Evolutionary conservation across 306 rosid genomes (phyloP), one percentile per base, ranked within the genome.

Genomic region (Dryas octopetala): DNA sequence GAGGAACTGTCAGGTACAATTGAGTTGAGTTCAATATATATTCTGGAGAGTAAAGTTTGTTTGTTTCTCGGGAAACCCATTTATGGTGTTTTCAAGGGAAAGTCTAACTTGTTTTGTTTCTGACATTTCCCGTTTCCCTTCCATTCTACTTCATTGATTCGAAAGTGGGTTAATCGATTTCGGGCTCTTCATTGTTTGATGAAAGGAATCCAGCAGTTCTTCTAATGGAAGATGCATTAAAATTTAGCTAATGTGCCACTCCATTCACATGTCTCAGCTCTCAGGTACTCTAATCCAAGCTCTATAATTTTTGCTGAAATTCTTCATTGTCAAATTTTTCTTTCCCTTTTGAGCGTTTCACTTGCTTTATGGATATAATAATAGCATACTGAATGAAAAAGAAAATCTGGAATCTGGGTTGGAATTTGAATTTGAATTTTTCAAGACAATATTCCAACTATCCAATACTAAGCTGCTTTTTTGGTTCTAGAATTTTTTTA

Each of bases 371-470:
- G 47, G 10, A 12, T 57, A 4, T 44, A 9, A 72, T 5, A 38
- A n/a, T 12, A 7, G 4, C 14, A 28, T 16, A 49, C 13, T 1
- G 28, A 51, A 64, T 5, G 44, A 16, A 52, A 28, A 79, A 58
- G 28, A 23, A 6, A 58, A 57, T 40, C 65, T 62, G 28, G 62
- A 11, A 70, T 70, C 65, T 70, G 68, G 55, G 76, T 77, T 77
- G 70, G n/a, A 41, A 43, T 61, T 50, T 43, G 72, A 71, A 70
- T 78, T 23, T 45, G 26, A 43, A 32, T 32, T 1, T 32, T 32
- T 32, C 38, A 32, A 32, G 2, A 32, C 2, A 32, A 32, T 32
- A 32, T 32, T 32, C 38, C 38, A 1, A 32, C 38, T 62, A 62
- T 77, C 32, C 71, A n/a, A 59, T 70, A 16, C 60, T 61, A 58